Evolutionary conservation across 116 monocot species (phyloP).

Genomic region (Papilionanthe hybrid): DNA sequence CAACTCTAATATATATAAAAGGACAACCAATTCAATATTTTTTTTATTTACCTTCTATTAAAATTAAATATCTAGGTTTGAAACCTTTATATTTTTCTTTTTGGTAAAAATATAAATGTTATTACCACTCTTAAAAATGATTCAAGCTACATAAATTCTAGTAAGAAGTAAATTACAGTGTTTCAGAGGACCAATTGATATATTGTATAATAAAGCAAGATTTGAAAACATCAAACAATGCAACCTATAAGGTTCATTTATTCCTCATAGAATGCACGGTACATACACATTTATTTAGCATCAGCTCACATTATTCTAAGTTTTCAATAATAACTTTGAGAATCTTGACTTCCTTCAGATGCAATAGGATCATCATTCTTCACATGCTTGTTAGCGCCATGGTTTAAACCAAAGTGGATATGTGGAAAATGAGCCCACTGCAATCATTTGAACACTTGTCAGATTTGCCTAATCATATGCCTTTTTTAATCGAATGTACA

Average conservation of each 20-base stretch:
- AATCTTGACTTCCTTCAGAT: constrained; percentile 9
- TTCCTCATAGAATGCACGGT: neutral
- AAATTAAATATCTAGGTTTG: no score
- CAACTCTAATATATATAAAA: no score
- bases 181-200: neutral
- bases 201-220: neutral
- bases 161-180: neutral
- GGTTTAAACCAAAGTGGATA: constrained; percentile 28
- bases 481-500: neutral
- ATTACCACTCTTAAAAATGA: no score
- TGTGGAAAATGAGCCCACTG: constrained; percentile 48
- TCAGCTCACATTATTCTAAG: neutral
- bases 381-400: constrained; percentile 13
- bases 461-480: neutral
- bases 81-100: no score
- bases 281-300: neutral
- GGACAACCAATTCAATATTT: no score
- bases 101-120: no score
- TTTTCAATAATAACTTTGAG: constrained; percentile 19
- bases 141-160: no score
- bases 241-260: neutral
- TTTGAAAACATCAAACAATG: neutral
- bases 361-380: constrained; percentile 20
- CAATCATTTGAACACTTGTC: neutral
- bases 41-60: no score